Percentiles rank a stretch among this genome's conserved stretches.
Evolutionary conservation across 2,329 filamentous ascomycete genomes (phyloP).

Genomic region (Pyrenophora graminea): DNA sequence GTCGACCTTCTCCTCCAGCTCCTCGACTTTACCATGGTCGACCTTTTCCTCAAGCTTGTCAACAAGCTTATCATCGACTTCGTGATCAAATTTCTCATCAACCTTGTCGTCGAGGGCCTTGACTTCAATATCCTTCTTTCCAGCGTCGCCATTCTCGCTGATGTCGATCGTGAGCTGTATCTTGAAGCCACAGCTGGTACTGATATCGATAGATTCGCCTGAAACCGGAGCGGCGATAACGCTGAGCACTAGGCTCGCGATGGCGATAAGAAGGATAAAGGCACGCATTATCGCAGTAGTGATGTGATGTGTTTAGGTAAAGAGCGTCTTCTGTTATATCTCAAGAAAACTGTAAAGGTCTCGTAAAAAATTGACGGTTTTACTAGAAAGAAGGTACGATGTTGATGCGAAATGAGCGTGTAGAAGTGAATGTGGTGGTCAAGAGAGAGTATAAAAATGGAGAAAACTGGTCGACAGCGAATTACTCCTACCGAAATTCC

Average conservation of each 20-base stretch:
- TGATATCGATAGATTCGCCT: slow-evolving; percentile 7
- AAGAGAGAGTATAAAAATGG: slow-evolving; percentile 21
- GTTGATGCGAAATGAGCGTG: slow-evolving; percentile 8
- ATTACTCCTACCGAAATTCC: slow-evolving; percentile 15
- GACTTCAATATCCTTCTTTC: slow-evolving; percentile 2
- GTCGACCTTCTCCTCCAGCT: too few relatives aligned
- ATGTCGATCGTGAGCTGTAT: slow-evolving; percentile 29
- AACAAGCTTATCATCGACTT: too few relatives aligned
- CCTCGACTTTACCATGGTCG: too few relatives aligned
- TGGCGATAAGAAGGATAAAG: slow-evolving; percentile 5
- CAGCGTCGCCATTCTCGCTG: background rate
- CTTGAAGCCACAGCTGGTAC: slow-evolving; percentile 22
- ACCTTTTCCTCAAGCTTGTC: too few relatives aligned
- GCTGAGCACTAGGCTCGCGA: slow-evolving; percentile 18
- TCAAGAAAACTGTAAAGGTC: background rate
- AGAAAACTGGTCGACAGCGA: slow-evolving; percentile 32
- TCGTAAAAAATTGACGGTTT: background rate
- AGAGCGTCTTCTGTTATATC: background rate
- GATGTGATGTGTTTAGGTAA: background rate
- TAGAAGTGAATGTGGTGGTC: slow-evolving; percentile 10
- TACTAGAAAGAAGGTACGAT: background rate
- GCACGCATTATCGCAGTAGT: slow-evolving; percentile 26
- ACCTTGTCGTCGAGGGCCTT: slow-evolving; percentile 3
- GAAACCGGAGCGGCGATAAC: slow-evolving; percentile 18
- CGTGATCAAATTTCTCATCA: too few relatives aligned